Evolutionary conservation across 1,284 basidiomycete species (phyloP).

Genomic region (Salmacisia buchloeana): DNA sequence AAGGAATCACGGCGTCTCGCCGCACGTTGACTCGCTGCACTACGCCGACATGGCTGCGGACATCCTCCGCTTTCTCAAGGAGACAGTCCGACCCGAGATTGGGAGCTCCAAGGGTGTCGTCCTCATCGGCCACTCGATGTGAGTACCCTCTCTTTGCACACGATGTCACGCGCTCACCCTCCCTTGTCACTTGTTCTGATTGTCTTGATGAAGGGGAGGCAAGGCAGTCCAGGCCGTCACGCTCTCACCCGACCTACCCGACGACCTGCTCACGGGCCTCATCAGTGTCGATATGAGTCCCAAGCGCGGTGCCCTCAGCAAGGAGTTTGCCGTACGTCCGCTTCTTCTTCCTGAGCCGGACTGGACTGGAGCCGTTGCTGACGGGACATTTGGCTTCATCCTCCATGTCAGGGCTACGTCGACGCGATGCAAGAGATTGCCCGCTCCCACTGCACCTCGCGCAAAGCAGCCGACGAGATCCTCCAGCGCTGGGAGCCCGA

Average conservation of each 20-base stretch:
- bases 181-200: neutral
- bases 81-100: slow-evolving; percentile 22
- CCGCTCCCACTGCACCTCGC: slow-evolving; percentile 56
- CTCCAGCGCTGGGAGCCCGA: slow-evolving; percentile 56
- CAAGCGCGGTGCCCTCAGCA: slow-evolving; percentile 60
- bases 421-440: slow-evolving; percentile 68
- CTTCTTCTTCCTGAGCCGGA: neutral
- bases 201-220: slow-evolving; percentile 64
- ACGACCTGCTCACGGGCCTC: slow-evolving; percentile 58
- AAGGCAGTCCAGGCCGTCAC: slow-evolving; percentile 78
- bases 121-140: slow-evolving; percentile 77
- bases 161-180: neutral
- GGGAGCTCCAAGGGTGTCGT: slow-evolving; percentile 56
- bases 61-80: slow-evolving; percentile 58
- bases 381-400: neutral
- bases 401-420: slow-evolving; percentile 56
- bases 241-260: slow-evolving; percentile 56
- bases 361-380: neutral
- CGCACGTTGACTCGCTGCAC: slow-evolving; percentile 65
- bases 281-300: slow-evolving; percentile 78
- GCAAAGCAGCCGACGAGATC: slow-evolving; percentile 65
- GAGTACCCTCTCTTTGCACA: neutral
- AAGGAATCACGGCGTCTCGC: slow-evolving; percentile 74
- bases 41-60: slow-evolving; percentile 68
- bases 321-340: slow-evolving; percentile 54